Evolutionary conservation across 495 filamentous ascomycete species (phyloP), one percentile per base, ranked within the genome.

Genomic region (Aspergillus conjunctus): DNA sequence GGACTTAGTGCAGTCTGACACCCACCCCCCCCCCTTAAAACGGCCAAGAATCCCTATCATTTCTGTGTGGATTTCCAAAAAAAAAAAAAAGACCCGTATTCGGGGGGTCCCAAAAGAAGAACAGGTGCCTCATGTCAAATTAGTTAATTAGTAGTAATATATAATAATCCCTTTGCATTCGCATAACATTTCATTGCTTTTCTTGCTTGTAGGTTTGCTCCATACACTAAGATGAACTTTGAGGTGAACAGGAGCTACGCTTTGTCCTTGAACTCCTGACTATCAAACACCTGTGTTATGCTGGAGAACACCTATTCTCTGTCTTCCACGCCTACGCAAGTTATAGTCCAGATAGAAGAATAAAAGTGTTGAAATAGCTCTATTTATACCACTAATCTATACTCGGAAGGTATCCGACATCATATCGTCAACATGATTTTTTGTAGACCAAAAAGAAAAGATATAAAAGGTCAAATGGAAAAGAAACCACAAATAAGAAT

Each of bases 141-240:
- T 54, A 60, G 9, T 52, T 46, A n/a, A 14, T n/a, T 52, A 45
- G 49, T 57, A 57, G 54, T 53, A 60, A 59, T 59, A 37, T 33
- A 20, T 60, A 60, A 53, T 60, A 53, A 53, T 45, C 17, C 54
- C 33, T 52, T 59, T 43, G 33, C 56, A 61, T 61, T 54, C 33
- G 37, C 51, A 41, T 52, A 15, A 26, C 17, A 17, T 53, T 52
- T 46, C 15, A 17, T 33, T 45, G 21, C 8, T 17, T 17, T 22
- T 54, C 20, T 15, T 15, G 2, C 8, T 21, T 46, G 14, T n/a
- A 8, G 9, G 17, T 46, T 3, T 26, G 26, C 26, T 26, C 26
- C 5, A 26, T 26, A 26, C 2, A 5, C 5, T 26, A 26, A 26
- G 26, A n/a, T n/a, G n/a, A 26, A 26, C 26, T 26, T 26, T 26